These are phyloP conservation scores for Obelidium mucronatum DNA, from an alignment of 192 early-diverging fungal genomes.

Conservation along the genomic window DNA sequence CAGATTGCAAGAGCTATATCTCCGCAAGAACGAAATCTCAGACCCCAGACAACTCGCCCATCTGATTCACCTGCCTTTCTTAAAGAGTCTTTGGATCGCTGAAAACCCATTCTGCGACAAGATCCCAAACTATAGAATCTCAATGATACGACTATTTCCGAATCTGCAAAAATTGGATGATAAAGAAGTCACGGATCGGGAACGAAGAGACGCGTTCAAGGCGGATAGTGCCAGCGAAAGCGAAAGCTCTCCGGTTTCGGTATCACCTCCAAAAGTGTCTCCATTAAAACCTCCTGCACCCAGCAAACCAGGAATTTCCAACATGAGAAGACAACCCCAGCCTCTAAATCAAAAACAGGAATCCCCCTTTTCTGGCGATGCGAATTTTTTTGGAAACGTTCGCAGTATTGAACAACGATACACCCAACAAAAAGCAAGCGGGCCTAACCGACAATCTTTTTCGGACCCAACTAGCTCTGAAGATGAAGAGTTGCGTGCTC, in stretches of 20 bases:
- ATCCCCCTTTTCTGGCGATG: not conserved
- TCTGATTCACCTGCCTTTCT: conserved; percentile 29
- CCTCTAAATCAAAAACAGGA: not conserved
- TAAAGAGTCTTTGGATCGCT: conserved; percentile 49
- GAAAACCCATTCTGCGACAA: conserved; percentile 50
- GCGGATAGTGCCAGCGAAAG: not conserved
- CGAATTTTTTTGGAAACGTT: not conserved
- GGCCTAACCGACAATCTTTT: not conserved
- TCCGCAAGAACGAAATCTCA: conserved; percentile 49
- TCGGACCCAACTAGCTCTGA: conserved; percentile 8
- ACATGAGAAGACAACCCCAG: not conserved
- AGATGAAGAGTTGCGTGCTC: not conserved
- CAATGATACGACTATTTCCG: conserved; percentile 41
- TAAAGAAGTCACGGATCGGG: conserved; percentile 31
- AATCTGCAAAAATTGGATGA: conserved; percentile 46
- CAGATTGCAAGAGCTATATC: conserved; percentile 47
- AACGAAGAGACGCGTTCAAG: conserved; percentile 34
- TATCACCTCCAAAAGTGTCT: not conserved
- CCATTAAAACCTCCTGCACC: too few relatives aligned
- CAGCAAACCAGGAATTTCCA: too few relatives aligned
- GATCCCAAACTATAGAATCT: conserved; percentile 37
- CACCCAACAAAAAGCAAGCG: not conserved
- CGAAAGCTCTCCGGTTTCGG: not conserved
- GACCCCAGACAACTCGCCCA: conserved; percentile 42
- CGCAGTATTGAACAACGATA: not conserved